These are phyloP conservation scores for Hanseniaspora meyeri DNA, from an alignment of 805 yeast species.

Conservation along the genomic window DNA sequence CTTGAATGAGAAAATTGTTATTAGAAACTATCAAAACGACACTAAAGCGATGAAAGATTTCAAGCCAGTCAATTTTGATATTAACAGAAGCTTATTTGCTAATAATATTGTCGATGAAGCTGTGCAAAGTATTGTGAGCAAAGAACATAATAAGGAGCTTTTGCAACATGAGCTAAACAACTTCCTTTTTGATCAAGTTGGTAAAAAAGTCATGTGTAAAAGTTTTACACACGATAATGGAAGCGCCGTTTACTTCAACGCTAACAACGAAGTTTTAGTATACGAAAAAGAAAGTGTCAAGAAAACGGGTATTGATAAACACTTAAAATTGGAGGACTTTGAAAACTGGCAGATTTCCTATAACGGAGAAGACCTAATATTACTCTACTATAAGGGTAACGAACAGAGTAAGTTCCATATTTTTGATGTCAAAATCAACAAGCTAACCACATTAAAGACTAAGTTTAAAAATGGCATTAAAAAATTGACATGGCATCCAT, in stretches of 20 bases:
- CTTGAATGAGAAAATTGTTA: neutral
- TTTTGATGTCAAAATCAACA: conserved; percentile 18
- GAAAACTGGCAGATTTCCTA: neutral
- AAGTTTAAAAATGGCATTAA: conserved; percentile 16
- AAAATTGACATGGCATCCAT: conserved; percentile 38
- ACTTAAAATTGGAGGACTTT: neutral
- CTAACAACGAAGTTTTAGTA: neutral
- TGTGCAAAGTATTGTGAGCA: neutral
- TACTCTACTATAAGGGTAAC: neutral
- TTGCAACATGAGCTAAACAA: conserved; percentile 13
- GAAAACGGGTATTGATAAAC: neutral
- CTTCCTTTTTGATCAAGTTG: conserved; percentile 14
- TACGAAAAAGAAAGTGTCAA: neutral
- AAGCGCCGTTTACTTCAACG: neutral
- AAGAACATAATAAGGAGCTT: neutral
- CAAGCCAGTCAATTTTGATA: neutral
- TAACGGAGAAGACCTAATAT: conserved; percentile 7
- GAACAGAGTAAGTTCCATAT: neutral
- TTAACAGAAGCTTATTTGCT: neutral
- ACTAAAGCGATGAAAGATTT: conserved; percentile 14
- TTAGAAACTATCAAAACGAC: neutral
- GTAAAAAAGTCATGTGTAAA: neutral
- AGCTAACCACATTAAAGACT: neutral
- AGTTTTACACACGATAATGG: neutral
- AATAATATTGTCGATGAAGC: neutral